Base-by-base conservation (phyloP, 768 basidiomycete genomes). In the Tricholoma matsutake region DNA sequence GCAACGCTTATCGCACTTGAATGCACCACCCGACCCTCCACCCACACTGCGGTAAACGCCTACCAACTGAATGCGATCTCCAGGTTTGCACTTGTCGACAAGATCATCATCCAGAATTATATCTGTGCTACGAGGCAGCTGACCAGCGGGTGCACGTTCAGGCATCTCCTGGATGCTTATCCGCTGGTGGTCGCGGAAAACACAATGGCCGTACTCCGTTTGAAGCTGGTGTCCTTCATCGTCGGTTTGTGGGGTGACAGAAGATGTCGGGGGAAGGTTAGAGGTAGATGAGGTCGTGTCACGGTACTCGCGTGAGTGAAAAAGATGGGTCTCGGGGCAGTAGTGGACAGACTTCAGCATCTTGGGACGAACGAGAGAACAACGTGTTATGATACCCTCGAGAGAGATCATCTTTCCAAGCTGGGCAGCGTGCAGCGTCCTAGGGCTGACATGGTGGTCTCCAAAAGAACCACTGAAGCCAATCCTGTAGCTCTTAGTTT, bases 141-240 rank as follows among this genome's bases (percentile, higher is more conserved):
- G 96, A 29, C 97, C 97, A 47, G 97, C 92, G 25, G 97, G 97
- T 13, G 97, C 96, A 22, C 97, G 87, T 76, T 99, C 97, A 2
- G 97, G 97, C 96, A 99, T 98, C 71, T 99, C 97, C 77, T 99
- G 97, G 63, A 99, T 98, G 73, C 88, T 94, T 71, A 98, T 92
- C 65, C 94, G 87, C 75, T 99, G 97, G 74, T 98, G 94, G 75
- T 99, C 97, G 59, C 92, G 82, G 79, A 97, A 99, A 7, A 91
- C 85, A 70, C 91, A 93, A 64, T 89, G 80, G 4, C 97, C 97
- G 70, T 87, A 98, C 76, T 99, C 97, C 66, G 88, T 97, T 74
- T 94, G 86, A 54, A 99, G 78, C 20, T 85, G 79, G 69, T 87
- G 85, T 2, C 94, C 96, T 57, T 96, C 90, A 43, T 95, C 95